Evolutionary conservation across 2,329 filamentous ascomycete species (phyloP).

Genomic region (Geosmithia putterillii): DNA sequence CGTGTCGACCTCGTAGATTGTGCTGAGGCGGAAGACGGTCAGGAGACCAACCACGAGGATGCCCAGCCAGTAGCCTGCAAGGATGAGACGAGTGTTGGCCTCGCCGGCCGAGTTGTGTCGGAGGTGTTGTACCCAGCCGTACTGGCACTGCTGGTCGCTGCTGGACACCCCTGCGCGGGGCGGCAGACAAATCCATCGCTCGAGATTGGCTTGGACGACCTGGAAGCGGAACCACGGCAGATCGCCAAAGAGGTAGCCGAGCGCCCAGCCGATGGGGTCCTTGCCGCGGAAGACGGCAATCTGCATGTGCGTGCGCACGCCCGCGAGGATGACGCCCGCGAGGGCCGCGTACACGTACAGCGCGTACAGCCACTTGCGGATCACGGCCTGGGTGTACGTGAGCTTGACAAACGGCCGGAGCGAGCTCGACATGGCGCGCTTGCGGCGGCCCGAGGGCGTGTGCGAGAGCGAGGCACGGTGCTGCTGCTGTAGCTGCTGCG

Average conservation of each 20-base stretch:
- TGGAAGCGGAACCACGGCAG: slow-evolving; percentile 58
- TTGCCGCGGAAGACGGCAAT: slow-evolving; percentile 52
- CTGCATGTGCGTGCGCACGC: slow-evolving; percentile 59
- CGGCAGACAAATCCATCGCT: slow-evolving; percentile 66
- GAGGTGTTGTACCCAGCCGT: slow-evolving; percentile 53
- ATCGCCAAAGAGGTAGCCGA: slow-evolving; percentile 82
- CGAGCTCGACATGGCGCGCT: slow-evolving; percentile 50
- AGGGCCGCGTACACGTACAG: slow-evolving; percentile 63
- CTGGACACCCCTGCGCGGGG: slow-evolving; percentile 16
- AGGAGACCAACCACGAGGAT: slow-evolving; percentile 62
- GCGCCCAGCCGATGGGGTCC: slow-evolving; percentile 86
- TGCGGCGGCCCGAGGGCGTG: slow-evolving; percentile 53
- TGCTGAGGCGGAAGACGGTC: slow-evolving; percentile 61
- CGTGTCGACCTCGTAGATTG: slow-evolving; percentile 84
- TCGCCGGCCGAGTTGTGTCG: slow-evolving; percentile 54
- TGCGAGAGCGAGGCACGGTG: slow-evolving; percentile 19
- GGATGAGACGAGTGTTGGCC: slow-evolving; percentile 68
- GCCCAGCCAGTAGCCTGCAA: slow-evolving; percentile 60
- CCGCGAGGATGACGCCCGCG: slow-evolving; percentile 51
- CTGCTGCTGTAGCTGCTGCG: neutral
- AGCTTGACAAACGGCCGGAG: slow-evolving; percentile 67
- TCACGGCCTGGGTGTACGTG: slow-evolving; percentile 62
- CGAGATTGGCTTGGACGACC: slow-evolving; percentile 55
- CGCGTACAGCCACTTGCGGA: slow-evolving; percentile 78
- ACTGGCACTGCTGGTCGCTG: slow-evolving; percentile 24